Percentiles rank a stretch among this genome's conserved stretches.
These are phyloP conservation scores for Suillus brevipes DNA, from an alignment of 768 basidiomycete genomes.

Conservation along the genomic window DNA sequence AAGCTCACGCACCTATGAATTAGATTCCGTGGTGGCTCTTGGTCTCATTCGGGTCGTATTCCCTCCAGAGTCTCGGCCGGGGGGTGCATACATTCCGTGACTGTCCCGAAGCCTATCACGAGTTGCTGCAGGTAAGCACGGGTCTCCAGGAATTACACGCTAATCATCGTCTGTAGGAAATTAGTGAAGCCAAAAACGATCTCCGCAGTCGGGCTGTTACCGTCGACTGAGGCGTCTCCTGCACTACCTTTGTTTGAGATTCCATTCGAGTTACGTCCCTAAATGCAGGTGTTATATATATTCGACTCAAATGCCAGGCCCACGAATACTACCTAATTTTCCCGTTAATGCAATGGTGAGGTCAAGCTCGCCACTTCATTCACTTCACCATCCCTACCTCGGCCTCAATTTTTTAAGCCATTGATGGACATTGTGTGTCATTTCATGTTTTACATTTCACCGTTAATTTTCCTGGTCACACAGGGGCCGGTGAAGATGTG, in stretches of 20 bases:
- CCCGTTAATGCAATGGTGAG: not conserved
- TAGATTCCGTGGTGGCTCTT: constrained; percentile 85
- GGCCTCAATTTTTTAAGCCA: not conserved
- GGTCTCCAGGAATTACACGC: not conserved
- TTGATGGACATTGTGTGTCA: not conserved
- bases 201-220: constrained; percentile 58
- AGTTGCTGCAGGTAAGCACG: constrained; percentile 57
- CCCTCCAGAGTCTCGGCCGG: constrained; percentile 74
- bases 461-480: not conserved
- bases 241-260: not conserved
- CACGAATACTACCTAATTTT: not conserved
- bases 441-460: not conserved
- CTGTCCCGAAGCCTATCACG: constrained; percentile 77
- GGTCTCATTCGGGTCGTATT: constrained; percentile 78
- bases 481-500: not conserved
- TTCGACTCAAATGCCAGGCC: not conserved
- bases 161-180: constrained; percentile 45
- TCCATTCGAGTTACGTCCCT: not conserved
- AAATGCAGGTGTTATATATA: not conserved
- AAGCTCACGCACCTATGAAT: not conserved
- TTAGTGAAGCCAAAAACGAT: constrained; percentile 56
- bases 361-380: not conserved
- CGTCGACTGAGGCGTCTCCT: constrained; percentile 45
- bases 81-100: constrained; percentile 74
- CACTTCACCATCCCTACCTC: not conserved